These are phyloP conservation scores for Coemansia erecta DNA, from an alignment of 192 early-diverging fungal genomes.

Conservation along the genomic window DNA sequence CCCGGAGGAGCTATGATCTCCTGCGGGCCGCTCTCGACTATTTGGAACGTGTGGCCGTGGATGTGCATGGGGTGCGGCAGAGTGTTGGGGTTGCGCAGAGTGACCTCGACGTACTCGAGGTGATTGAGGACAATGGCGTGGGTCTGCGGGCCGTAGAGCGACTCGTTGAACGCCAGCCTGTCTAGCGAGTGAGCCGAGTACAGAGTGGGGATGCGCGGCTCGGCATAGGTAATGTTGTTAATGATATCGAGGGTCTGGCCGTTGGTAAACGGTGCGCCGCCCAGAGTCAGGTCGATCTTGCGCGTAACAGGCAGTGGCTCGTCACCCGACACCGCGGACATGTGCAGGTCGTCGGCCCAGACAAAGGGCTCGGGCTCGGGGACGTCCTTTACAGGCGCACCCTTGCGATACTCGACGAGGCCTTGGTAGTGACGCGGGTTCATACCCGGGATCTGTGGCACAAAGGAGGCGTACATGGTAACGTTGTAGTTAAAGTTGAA, in stretches of 20 bases:
- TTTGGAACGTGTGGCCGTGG: slow-evolving; percentile 83
- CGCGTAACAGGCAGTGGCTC: not conserved
- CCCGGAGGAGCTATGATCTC: slow-evolving; percentile 5
- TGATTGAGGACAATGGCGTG: slow-evolving; percentile 61
- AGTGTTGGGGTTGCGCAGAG: slow-evolving; percentile 66
- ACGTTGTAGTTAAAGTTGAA: slow-evolving; percentile 22
- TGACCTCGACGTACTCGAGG: slow-evolving; percentile 62
- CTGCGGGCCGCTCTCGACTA: slow-evolving; percentile 56
- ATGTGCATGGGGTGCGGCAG: slow-evolving; percentile 75
- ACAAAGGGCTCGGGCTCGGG: slow-evolving; percentile 6
- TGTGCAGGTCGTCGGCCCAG: not conserved
- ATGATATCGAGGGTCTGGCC: slow-evolving; percentile 3
- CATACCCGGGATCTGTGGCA: not conserved
- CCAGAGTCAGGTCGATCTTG: not conserved
- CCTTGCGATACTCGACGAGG: slow-evolving; percentile 7
- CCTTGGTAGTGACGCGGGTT: slow-evolving; percentile 11
- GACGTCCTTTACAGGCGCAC: not conserved
- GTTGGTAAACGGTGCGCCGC: not conserved
- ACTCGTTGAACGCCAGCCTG: slow-evolving; percentile 8
- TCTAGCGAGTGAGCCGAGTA: slow-evolving; percentile 15
- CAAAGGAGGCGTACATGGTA: slow-evolving; percentile 8
- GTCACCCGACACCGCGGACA: not conserved
- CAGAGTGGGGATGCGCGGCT: slow-evolving; percentile 13
- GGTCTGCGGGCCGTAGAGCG: slow-evolving; percentile 15
- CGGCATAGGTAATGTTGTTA: slow-evolving; percentile 3